Evolutionary conservation across 2,329 filamentous ascomycete species (phyloP).

Genomic region (Xylariaceae sp.): DNA sequence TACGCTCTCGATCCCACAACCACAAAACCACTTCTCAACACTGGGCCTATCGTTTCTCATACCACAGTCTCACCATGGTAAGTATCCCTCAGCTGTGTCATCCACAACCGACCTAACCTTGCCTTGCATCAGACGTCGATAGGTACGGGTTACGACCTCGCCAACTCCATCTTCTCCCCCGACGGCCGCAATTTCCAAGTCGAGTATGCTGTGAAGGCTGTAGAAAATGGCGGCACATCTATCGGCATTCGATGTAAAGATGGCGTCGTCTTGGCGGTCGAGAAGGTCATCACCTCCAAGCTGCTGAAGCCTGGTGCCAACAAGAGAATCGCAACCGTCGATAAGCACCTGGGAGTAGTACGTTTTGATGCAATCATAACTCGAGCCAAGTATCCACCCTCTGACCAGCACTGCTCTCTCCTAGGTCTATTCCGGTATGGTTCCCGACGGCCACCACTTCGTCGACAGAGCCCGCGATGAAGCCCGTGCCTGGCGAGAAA

Average conservation of each 20-base stretch:
- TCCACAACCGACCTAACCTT: conserved; percentile 12
- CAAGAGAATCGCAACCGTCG: conserved; percentile 93
- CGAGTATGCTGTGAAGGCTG: conserved; percentile 97
- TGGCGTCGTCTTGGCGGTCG: conserved; percentile 89
- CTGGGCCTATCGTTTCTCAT: not conserved
- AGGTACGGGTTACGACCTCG: conserved; percentile 98
- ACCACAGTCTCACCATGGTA: conserved; percentile 16
- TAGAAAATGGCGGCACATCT: conserved; percentile 95
- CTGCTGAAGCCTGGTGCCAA: conserved; percentile 92
- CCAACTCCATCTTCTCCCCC: conserved; percentile 98
- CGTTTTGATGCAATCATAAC: conserved; percentile 35
- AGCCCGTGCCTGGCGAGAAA: conserved; percentile 82
- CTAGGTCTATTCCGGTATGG: conserved; percentile 90
- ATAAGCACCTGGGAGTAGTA: conserved; percentile 91
- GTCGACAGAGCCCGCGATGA: conserved; percentile 92
- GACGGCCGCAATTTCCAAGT: conserved; percentile 99
- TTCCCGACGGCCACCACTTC: conserved; percentile 94
- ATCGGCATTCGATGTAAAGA: conserved; percentile 97
- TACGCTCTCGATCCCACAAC: too few relatives aligned
- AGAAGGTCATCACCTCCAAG: conserved; percentile 96
- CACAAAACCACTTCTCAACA: too few relatives aligned
- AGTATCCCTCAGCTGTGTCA: conserved; percentile 1
- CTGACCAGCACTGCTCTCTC: not conserved
- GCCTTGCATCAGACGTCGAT: conserved; percentile 75
- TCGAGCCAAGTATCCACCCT: conserved; percentile 1